These are phyloP conservation scores for Sinapis alba DNA, from an alignment of 441 rosid species.

Conservation along the genomic window DNA sequence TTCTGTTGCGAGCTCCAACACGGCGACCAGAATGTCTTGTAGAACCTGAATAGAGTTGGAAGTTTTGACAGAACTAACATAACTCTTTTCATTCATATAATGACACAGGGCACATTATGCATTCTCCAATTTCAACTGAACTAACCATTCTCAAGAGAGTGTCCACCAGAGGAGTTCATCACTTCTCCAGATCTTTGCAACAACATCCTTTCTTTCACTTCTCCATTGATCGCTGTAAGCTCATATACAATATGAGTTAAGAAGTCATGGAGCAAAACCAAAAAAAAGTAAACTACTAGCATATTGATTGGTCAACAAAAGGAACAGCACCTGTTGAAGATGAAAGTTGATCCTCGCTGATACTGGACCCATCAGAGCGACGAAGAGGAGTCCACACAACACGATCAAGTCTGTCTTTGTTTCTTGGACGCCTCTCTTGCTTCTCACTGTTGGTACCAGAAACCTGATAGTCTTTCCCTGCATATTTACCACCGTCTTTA, in stretches of 20 bases:
- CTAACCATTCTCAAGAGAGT: conserved; percentile 49
- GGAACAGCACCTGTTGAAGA: conserved; percentile 38
- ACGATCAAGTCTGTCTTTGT: conserved; percentile 70
- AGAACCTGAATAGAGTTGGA: conserved; percentile 50
- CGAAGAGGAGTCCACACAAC: conserved; percentile 58
- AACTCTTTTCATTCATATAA: conserved; percentile 1
- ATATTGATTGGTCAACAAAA: background rate
- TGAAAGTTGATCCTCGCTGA: conserved; percentile 45
- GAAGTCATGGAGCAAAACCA: background rate
- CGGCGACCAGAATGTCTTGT: conserved; percentile 51
- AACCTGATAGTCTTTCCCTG: conserved; percentile 49
- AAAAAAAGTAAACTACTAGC: background rate
- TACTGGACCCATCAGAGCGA: conserved; percentile 53
- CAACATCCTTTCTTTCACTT: conserved; percentile 38
- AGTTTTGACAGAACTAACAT: conserved; percentile 14
- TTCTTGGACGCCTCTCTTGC: conserved; percentile 60
- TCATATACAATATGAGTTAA: conserved; percentile 21
- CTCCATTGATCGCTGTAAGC: conserved; percentile 44
- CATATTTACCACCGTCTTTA: conserved; percentile 46
- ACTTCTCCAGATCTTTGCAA: conserved; percentile 41
- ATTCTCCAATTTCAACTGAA: conserved; percentile 15
- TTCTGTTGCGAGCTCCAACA: conserved; percentile 44
- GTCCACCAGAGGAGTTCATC: conserved; percentile 33
- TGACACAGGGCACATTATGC: background rate
- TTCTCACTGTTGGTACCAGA: conserved; percentile 50